Evolutionary conservation across 2,329 filamentous ascomycete species (phyloP).

Genomic region (Colletotrichum sp.): DNA sequence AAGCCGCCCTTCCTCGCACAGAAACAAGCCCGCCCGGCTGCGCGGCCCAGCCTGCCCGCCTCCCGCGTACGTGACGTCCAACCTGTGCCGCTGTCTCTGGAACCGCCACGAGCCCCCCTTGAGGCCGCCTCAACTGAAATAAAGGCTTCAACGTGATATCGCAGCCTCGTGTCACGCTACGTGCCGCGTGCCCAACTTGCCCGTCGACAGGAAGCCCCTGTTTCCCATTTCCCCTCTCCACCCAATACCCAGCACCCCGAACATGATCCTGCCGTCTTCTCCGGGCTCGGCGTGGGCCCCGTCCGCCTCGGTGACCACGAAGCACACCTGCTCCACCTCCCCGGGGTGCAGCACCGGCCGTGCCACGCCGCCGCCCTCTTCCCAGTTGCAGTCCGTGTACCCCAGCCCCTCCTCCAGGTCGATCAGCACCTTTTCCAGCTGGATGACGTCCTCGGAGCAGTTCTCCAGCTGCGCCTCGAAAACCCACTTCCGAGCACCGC

Average conservation of each 20-base stretch:
- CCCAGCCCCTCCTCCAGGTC: conserved; percentile 56
- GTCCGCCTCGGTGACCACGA: conserved; percentile 56
- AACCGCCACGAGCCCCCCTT: background rate
- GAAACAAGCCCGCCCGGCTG: background rate
- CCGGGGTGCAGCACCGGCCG: conserved; percentile 65
- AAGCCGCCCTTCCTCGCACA: background rate
- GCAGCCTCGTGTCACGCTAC: conserved; percentile 21
- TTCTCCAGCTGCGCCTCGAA: conserved; percentile 97
- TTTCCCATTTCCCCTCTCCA: conserved; percentile 94
- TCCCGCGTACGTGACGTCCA: background rate
- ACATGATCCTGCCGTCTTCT: conserved; percentile 64
- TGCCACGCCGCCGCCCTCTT: conserved; percentile 39
- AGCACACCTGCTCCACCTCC: conserved; percentile 71
- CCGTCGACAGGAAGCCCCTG: conserved; percentile 84
- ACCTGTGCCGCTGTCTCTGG: background rate
- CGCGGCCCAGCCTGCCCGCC: background rate
- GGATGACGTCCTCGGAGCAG: conserved; percentile 81
- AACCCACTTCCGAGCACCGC: conserved; percentile 61
- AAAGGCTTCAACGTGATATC: background rate
- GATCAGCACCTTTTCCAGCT: conserved; percentile 71
- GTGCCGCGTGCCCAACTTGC: conserved; percentile 69
- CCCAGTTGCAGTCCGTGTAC: conserved; percentile 64
- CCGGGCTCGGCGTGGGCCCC: conserved; percentile 53
- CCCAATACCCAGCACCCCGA: conserved; percentile 84
- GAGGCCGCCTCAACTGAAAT: background rate